Base-by-base conservation (phyloP, 495 filamentous ascomycete genomes). In the Aspergillus funiculosus region DNA sequence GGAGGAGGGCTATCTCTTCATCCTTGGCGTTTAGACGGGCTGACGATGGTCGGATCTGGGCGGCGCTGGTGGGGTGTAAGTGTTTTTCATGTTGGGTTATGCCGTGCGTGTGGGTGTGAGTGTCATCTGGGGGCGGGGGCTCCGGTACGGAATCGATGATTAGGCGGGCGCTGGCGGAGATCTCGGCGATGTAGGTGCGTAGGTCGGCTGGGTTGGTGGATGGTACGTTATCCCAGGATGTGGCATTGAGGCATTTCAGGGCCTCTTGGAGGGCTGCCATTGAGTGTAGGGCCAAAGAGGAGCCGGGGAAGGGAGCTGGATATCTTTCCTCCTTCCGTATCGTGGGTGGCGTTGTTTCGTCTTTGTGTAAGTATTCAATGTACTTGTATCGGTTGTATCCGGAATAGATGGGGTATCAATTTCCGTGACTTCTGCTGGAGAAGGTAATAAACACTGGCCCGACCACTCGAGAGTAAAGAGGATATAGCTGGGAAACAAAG, bases 81-180 rank as follows among this genome's bases (percentile, higher is more conserved):
- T n/a, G n/a, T n/a, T n/a, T n/a, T n/a, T n/a, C n/a, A n/a, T n/a
- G n/a, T 25, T 32, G 2, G 34, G 3, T 14, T 21, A n/a, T 43
- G 6, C 4, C 13, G 19, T 34, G 5, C 6, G 5, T 41, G 52
- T 44, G 30, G 45, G 54, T 19, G 36, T 37, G 20, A 5, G 43
- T 13, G 13, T 31, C 13, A 48, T 35, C n/a, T 14, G 43, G 27
- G 17, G 64, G 54, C 4, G 73, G 67, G 5, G 85, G 85, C 17
- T 78, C 68, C 5, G 84, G 84, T 11, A 94, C 77, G 6, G 89
- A 91, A 56, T 89, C 83, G 56, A 87, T 68, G 45, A 94, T 75
- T 26, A 82, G 64, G 32, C 85, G 80, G 15, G 81, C 80, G 55
- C 85, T 62, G 34, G 58, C 57, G 61, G 92, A 84, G 37, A 79